These are phyloP conservation scores for Colletotrichum graminicola DNA, from an alignment of 2,329 filamentous ascomycete genomes.

Conservation along the genomic window DNA sequence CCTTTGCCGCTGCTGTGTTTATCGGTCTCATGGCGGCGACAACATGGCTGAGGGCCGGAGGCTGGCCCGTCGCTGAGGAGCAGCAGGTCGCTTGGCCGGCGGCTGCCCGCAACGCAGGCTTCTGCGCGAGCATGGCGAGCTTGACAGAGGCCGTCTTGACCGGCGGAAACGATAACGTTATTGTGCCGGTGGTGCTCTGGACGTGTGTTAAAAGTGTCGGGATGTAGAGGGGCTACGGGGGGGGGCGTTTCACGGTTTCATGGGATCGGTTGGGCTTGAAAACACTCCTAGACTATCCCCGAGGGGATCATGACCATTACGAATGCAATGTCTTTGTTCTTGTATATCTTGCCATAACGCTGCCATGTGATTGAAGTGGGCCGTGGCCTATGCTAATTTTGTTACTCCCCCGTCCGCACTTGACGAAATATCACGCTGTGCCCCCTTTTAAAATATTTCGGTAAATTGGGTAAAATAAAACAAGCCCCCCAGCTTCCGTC, in stretches of 20 bases:
- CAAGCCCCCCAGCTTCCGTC: background rate
- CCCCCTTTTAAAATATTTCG: background rate
- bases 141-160: conserved; percentile 95
- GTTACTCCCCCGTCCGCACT: background rate
- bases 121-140: conserved; percentile 85
- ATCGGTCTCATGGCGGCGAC: conserved; percentile 78
- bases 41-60: conserved; percentile 80
- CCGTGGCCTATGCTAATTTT: background rate
- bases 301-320: conserved; percentile 27
- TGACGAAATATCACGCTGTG: background rate
- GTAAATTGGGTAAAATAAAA: background rate
- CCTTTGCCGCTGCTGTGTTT: conserved; percentile 86
- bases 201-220: conserved; percentile 85
- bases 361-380: background rate
- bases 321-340: conserved; percentile 25
- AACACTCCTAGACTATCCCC: conserved; percentile 30
- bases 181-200: conserved; percentile 95
- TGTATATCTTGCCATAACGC: background rate
- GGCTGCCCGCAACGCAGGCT: conserved; percentile 75
- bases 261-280: conserved; percentile 10
- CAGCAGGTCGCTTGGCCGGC: conserved; percentile 70
- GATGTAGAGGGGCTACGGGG: conserved; percentile 54
- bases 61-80: conserved; percentile 79
- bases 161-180: conserved; percentile 97
- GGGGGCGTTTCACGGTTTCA: conserved; percentile 30